These are phyloP conservation scores for Flaveria brownii DNA, from an alignment of 129 eudicot genomes.

Conservation along the genomic window DNA sequence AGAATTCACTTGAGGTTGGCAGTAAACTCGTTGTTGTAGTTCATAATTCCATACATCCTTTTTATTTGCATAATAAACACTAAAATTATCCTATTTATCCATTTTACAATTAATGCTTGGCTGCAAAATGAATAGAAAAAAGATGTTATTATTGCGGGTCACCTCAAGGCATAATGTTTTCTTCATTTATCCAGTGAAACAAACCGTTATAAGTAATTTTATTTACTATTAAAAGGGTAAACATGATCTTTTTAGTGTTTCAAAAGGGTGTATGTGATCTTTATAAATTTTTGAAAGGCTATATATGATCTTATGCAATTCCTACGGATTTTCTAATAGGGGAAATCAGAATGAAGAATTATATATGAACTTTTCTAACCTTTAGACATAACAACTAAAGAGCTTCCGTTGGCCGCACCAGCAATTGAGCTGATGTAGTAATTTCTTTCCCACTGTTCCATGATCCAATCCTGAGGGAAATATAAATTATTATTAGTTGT, in stretches of 20 bases:
- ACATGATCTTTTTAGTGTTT: conserved; percentile 1
- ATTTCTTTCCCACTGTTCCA: conserved; percentile 99
- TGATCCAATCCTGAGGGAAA: conserved; percentile 82
- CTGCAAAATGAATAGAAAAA: neutral
- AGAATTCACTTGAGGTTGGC: conserved; percentile 52
- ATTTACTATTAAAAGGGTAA: neutral
- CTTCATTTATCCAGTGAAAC: neutral
- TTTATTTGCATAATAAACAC: neutral
- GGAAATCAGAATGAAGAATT: neutral
- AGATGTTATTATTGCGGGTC: neutral
- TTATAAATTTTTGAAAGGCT: neutral
- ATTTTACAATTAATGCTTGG: neutral
- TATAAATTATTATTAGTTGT: conserved; percentile 1
- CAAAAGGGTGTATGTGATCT: neutral
- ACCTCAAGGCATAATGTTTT: neutral
- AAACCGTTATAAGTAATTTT: neutral
- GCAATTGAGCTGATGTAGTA: conserved; percentile 91
- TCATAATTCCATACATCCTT: neutral
- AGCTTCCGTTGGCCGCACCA: conserved; percentile 93
- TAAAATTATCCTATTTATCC: neutral
- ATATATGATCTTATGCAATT: neutral
- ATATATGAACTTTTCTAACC: conserved; percentile 47
- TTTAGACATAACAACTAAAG: conserved; percentile 96
- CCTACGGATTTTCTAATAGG: neutral
- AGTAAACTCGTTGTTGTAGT: neutral